phyloP scores from a whole-genome alignment of 176 grass and related monocot genomes.

The Carex pumila region DNA sequence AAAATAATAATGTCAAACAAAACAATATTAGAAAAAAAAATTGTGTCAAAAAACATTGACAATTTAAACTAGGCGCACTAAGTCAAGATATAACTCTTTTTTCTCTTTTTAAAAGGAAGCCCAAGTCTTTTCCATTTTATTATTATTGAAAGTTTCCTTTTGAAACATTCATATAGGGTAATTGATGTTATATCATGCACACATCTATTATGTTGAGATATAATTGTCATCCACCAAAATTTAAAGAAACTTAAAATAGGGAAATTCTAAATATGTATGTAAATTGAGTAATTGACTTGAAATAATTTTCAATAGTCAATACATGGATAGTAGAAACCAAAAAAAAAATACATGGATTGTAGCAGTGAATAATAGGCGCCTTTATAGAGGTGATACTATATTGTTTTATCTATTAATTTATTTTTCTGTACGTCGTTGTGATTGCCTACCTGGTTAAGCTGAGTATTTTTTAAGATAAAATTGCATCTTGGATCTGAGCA shows the following conservation, averaged over 20 bases:
- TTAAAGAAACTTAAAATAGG: not conserved
- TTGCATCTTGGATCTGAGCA: too few relatives aligned
- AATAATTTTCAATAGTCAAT: too few relatives aligned
- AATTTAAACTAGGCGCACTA: not conserved
- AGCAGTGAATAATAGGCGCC: too few relatives aligned
- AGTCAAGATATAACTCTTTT: not conserved
- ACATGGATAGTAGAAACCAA: too few relatives aligned
- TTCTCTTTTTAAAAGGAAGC: not conserved
- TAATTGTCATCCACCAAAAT: not conserved
- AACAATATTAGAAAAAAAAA: not conserved
- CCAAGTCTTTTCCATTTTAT: not conserved
- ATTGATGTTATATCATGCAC: not conserved
- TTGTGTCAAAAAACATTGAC: not conserved
- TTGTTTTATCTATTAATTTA: too few relatives aligned
- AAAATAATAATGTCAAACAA: not conserved
- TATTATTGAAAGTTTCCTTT: not conserved
- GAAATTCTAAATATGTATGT: not conserved
- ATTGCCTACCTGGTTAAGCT: too few relatives aligned
- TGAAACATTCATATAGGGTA: not conserved
- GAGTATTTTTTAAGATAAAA: too few relatives aligned
- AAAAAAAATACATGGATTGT: too few relatives aligned
- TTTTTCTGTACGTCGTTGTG: too few relatives aligned
- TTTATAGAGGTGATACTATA: too few relatives aligned
- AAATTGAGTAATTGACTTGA: too few relatives aligned
- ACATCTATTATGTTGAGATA: not conserved